Evolutionary conservation across 2,329 filamentous ascomycete genomes (phyloP), one percentile per base, ranked within the genome.

Genomic region (Beauveria varroae): DNA sequence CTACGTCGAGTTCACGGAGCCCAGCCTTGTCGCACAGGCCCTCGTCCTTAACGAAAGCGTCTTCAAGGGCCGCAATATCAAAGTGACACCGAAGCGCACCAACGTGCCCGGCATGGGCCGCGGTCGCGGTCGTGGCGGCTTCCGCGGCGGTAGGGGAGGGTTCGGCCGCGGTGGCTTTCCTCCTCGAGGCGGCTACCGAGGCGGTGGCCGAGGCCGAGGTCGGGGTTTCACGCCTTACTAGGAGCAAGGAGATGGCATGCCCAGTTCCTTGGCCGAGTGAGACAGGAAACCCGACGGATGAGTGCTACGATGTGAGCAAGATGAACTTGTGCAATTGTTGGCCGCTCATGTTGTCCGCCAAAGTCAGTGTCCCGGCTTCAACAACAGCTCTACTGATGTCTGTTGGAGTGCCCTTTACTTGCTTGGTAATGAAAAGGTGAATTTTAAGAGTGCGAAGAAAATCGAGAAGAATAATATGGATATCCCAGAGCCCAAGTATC

Each of bases 1-100:
- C 71, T 99, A 99, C 77, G 95, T 99, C 70, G 95, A 99, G 77
- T 99, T 99, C 73, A 89, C 91, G 63, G 95, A 98, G 78, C 92
- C 95, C 54, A 93, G 86, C 75, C 82, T 97, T 64, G 93, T 99
- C 65, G 91, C 91, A 53, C 91, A 96, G 74, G 95, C 95, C 28
- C 83, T 99, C 64, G 92, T 98, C 46, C 81, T 99, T 62, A 98
- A 99, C 74, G 95, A 99, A 78, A 97, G 92, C 75, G 83, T 96
- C 62, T 96, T 99, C 78, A 92, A 95, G 70, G 93, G 91, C 65
- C 86, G 95, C 70, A 96, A 95, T 74, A 86, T 99, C 74, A 99
- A 99, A 86, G 95, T 98, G 72, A 79, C 78, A 9, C 93, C 95
- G 40, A 99, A 99, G 81, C 89, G 95, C 64, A 99, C 95, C 68